Evolutionary conservation across 192 early-diverging fungal genomes (phyloP).

Genomic region (Chytriomyces sp.): DNA sequence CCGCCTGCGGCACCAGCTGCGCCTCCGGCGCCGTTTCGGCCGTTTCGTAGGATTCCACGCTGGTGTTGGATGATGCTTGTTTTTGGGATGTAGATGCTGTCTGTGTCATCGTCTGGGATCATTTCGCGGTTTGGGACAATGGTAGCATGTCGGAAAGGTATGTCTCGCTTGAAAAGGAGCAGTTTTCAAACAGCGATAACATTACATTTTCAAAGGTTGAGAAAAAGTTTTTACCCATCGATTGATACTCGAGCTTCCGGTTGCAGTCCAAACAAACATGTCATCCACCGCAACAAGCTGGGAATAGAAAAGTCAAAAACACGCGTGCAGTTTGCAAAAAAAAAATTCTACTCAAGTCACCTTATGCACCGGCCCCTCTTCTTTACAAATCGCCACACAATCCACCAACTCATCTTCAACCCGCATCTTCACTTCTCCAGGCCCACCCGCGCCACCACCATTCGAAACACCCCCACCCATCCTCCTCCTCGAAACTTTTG

Average conservation of each 20-base stretch:
- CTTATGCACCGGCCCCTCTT: slow-evolving; percentile 80
- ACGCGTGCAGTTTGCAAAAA: too few relatives aligned
- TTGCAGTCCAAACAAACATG: slow-evolving; percentile 90
- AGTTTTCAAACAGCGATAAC: slow-evolving; percentile 7
- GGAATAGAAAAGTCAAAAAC: not conserved
- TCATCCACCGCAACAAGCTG: slow-evolving; percentile 84
- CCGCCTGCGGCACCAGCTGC: not conserved
- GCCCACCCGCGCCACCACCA: not conserved
- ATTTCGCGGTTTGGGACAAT: slow-evolving; percentile 39
- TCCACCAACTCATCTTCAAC: slow-evolving; percentile 61
- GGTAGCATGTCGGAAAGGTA: slow-evolving; percentile 63
- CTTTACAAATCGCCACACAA: slow-evolving; percentile 87
- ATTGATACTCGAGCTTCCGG: slow-evolving; percentile 78
- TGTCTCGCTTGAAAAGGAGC: slow-evolving; percentile 54
- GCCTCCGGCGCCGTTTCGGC: not conserved
- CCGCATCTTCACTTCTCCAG: slow-evolving; percentile 45
- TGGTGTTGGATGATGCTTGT: slow-evolving; percentile 35
- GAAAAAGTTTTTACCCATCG: slow-evolving; percentile 69
- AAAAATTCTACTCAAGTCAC: slow-evolving; percentile 22
- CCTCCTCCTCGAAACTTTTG: slow-evolving; percentile 68
- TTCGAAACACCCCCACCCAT: slow-evolving; percentile 31
- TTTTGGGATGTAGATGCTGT: slow-evolving; percentile 42
- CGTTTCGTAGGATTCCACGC: not conserved
- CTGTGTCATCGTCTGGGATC: slow-evolving; percentile 46
- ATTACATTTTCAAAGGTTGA: slow-evolving; percentile 5